phyloP scores from a whole-genome alignment of 2,329 filamentous ascomycete genomes.

The Penicillium verrucosum region DNA sequence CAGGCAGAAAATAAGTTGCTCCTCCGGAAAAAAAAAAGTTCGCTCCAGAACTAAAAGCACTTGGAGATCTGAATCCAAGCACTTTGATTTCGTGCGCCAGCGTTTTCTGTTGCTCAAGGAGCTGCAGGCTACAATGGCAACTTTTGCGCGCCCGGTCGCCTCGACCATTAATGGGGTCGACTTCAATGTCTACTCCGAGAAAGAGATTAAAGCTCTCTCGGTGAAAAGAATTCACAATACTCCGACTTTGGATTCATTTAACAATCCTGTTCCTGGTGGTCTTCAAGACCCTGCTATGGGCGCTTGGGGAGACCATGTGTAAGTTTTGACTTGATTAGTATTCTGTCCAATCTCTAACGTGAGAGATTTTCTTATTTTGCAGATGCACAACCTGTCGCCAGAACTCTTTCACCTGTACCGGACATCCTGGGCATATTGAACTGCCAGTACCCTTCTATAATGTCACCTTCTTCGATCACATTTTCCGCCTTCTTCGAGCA shows the following conservation, averaged over 20 bases:
- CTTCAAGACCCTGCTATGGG: conserved; percentile 90
- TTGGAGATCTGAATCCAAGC: conserved; percentile 26
- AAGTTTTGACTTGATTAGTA: conserved; percentile 37
- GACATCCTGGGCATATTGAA: conserved; percentile 92
- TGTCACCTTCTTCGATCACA: conserved; percentile 92
- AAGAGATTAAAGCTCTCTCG: conserved; percentile 83
- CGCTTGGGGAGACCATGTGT: conserved; percentile 82
- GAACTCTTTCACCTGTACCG: conserved; percentile 76
- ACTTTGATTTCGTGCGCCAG: conserved; percentile 31
- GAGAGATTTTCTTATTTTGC: conserved; percentile 8
- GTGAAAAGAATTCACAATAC: conserved; percentile 93
- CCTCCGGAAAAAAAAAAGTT: conserved; percentile 30
- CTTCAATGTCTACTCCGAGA: conserved; percentile 77
- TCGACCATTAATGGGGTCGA: conserved; percentile 83
- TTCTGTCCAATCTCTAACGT: conserved; percentile 14
- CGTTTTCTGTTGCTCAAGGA: conserved; percentile 36
- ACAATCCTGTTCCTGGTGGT: conserved; percentile 85
- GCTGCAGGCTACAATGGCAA: conserved; percentile 43
- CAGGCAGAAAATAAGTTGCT: conserved; percentile 36
- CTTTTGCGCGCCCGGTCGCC: conserved; percentile 68
- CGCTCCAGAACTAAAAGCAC: conserved; percentile 30
- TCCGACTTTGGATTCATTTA: conserved; percentile 86
- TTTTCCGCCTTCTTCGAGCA: conserved; percentile 76
- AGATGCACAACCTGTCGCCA: conserved; percentile 93
- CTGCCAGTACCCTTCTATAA: conserved; percentile 92